Evolutionary conservation across 1,284 basidiomycete genomes (phyloP).

Genomic region (Trametes pubescens): DNA sequence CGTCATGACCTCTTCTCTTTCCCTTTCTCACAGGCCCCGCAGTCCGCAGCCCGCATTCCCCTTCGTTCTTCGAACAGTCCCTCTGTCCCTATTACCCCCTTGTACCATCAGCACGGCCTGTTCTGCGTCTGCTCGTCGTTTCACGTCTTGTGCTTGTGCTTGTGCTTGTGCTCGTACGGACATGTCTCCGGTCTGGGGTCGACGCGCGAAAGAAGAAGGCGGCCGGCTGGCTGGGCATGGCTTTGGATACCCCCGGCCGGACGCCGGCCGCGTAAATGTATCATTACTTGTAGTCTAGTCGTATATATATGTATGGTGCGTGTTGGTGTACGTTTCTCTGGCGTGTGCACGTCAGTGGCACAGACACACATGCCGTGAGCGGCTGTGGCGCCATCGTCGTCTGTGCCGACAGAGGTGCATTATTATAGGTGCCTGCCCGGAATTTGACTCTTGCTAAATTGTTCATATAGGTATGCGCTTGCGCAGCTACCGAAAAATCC

Average conservation of each 20-base stretch:
- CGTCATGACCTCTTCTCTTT: not conserved
- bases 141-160: constrained; percentile 11
- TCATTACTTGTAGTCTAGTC: constrained; percentile 36
- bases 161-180: constrained; percentile 22
- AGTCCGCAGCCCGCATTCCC: too few species aligned
- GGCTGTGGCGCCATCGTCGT: not conserved
- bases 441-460: not conserved
- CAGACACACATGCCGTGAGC: too few species aligned
- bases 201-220: constrained; percentile 19
- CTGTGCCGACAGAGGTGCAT: not conserved
- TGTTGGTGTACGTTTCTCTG: not conserved
- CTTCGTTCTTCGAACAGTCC: constrained; percentile 7
- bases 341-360: too few species aligned
- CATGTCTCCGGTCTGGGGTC: constrained; percentile 5
- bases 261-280: constrained; percentile 24
- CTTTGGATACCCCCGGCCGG: constrained; percentile 32
- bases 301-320: constrained; percentile 33
- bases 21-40: too few species aligned
- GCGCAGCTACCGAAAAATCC: not conserved
- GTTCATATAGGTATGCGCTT: not conserved
- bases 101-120: constrained; percentile 35
- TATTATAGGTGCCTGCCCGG: not conserved
- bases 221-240: constrained; percentile 19
- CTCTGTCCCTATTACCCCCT: not conserved
- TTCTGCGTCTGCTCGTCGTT: constrained; percentile 7